Evolutionary conservation across 1,139 yeast species (phyloP).

Genomic region (Geotrichum armillariae): DNA sequence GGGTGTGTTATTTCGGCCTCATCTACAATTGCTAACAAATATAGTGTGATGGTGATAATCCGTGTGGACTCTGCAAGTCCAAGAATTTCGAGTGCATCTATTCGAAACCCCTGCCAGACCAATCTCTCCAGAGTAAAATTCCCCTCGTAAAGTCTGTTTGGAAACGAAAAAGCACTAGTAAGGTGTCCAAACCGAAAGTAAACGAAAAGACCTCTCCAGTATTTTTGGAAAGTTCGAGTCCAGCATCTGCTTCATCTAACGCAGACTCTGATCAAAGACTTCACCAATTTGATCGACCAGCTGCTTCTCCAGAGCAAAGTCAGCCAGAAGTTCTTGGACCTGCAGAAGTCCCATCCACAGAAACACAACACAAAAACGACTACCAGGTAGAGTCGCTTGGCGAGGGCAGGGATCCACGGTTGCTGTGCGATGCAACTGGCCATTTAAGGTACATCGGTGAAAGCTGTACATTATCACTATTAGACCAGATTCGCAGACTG

Average conservation of each 20-base stretch:
- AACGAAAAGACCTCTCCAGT: too few relatives aligned
- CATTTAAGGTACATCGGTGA: conserved; percentile 42
- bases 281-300: too few relatives aligned
- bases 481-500: conserved; percentile 38
- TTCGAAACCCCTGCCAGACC: conserved; percentile 22
- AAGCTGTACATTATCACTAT: conserved; percentile 38
- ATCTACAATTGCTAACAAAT: conserved; percentile 1
- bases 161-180: too few relatives aligned
- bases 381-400: conserved; percentile 31
- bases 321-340: too few relatives aligned
- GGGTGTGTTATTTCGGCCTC: conserved; percentile 25
- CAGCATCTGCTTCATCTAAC: too few relatives aligned
- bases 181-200: background rate
- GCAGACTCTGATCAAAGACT: too few relatives aligned
- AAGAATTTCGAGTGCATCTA: conserved; percentile 26
- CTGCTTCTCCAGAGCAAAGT: too few relatives aligned
- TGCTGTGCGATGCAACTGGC: conserved; percentile 38
- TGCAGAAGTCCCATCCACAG: too few relatives aligned
- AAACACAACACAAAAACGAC: conserved; percentile 18
- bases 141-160: conserved; percentile 20
- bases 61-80: conserved; percentile 29
- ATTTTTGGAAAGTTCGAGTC: too few relatives aligned
- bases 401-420: conserved; percentile 37
- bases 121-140: conserved; percentile 20
- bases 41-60: conserved; percentile 30